Conservation (phyloP, 768 basidiomycete species). For the Lactarius trivialis region DNA sequence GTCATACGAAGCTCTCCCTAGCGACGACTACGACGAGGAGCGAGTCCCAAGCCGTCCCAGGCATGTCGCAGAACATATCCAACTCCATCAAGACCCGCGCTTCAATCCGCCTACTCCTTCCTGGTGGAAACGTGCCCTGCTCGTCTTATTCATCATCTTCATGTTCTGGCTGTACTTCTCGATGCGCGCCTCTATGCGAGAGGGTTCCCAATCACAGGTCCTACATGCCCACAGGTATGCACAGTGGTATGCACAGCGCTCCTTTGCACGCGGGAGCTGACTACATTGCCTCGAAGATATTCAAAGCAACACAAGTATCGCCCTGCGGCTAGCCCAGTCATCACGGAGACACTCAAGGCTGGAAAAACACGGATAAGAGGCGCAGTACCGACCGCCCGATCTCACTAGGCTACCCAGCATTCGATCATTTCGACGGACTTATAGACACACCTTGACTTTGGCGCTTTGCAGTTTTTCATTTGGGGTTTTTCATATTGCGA, state of each 20-base stretch:
- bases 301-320: constrained; percentile 76
- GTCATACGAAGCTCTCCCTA: constrained; percentile 18
- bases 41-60: background rate
- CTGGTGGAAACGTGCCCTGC: constrained; percentile 43
- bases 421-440: background rate
- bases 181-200: constrained; percentile 21
- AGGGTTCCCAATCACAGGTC: constrained; percentile 35
- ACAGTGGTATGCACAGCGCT: constrained; percentile 37
- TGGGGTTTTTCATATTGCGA: background rate
- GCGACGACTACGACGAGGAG: constrained; percentile 15
- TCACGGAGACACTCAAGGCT: constrained; percentile 70
- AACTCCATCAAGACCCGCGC: constrained; percentile 33
- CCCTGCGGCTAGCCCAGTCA: constrained; percentile 78
- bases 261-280: background rate
- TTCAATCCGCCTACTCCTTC: constrained; percentile 48
- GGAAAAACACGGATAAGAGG: constrained; percentile 67
- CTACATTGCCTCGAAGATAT: constrained; percentile 45
- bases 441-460: background rate
- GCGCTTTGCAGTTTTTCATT: too few species aligned
- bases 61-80: constrained; percentile 9
- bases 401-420: background rate
- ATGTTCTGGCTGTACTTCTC: constrained; percentile 38
- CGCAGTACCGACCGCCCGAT: constrained; percentile 37
- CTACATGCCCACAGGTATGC: constrained; percentile 60
- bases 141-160: constrained; percentile 37